A percentile compares a stretch with the other conserved stretches of the same genome.
These are phyloP conservation scores for Ballota nigra DNA, from an alignment of 257 asterid species.

Conservation along the genomic window DNA sequence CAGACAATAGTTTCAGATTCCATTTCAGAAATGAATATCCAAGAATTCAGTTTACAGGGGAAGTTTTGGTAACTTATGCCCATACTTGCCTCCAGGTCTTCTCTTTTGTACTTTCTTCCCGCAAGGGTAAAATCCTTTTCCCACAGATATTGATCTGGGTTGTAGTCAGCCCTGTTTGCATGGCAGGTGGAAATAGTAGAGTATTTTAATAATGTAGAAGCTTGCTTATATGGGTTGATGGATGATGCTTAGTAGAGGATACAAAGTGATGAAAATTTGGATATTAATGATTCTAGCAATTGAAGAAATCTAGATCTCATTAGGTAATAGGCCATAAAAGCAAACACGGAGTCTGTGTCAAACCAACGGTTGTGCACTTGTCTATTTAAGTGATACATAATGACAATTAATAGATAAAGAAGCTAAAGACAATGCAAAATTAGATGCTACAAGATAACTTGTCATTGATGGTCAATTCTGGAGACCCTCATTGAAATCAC, in stretches of 20 bases:
- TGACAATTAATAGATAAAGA: background rate
- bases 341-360: too few relatives aligned
- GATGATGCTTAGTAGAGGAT: constrained; percentile 3
- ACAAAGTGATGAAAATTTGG: constrained; percentile 1
- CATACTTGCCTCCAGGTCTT: constrained; percentile 99
- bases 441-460: background rate
- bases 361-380: background rate
- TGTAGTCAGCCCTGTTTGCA: constrained; percentile 83
- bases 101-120: constrained; percentile 75
- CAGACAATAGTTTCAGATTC: constrained; percentile 18
- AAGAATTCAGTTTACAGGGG: constrained; percentile 16
- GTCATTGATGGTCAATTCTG: background rate
- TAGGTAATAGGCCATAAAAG: background rate
- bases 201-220: constrained; percentile 4
- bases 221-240: background rate
- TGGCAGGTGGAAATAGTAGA: constrained; percentile 17
- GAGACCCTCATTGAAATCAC: background rate
- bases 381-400: background rate
- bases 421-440: background rate
- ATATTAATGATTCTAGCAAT: background rate
- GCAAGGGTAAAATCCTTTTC: constrained; percentile 83
- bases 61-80: constrained; percentile 49
- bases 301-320: constrained; percentile 3
- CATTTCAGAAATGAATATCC: constrained; percentile 8
- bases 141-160: constrained; percentile 89